Evolutionary conservation across 805 yeast genomes (phyloP).

Genomic region (Kuraishia hungarica): DNA sequence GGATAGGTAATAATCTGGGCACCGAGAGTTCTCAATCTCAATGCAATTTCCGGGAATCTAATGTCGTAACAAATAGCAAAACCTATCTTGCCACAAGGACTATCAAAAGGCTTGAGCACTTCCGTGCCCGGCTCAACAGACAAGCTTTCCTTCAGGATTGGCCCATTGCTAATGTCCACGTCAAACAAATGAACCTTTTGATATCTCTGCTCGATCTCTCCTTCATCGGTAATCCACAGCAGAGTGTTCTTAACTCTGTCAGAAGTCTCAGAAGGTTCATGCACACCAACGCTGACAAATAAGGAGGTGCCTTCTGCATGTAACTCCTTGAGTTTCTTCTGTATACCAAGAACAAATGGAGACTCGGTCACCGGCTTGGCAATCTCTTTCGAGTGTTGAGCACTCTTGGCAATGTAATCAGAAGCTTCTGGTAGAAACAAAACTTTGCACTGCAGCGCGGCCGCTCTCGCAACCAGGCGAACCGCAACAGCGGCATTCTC

Average conservation of each 20-base stretch:
- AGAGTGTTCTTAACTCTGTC: conserved; percentile 61
- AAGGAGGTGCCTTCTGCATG: conserved; percentile 31
- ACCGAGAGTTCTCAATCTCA: conserved; percentile 54
- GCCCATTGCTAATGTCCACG: conserved; percentile 76
- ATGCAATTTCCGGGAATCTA: conserved; percentile 75
- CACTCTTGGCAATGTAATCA: conserved; percentile 72
- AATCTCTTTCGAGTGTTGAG: conserved; percentile 54
- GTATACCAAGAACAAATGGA: conserved; percentile 34
- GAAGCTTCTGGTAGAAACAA: conserved; percentile 91
- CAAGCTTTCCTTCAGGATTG: conserved; percentile 66
- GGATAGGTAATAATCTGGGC: conserved; percentile 79
- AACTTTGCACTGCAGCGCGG: conserved; percentile 49
- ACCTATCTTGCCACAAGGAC: conserved; percentile 61
- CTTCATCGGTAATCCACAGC: conserved; percentile 59
- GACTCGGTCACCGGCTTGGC: conserved; percentile 37
- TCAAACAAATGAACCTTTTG: conserved; percentile 88
- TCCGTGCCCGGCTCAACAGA: conserved; percentile 73
- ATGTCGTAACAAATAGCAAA: conserved; percentile 79
- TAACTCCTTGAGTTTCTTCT: conserved; percentile 33
- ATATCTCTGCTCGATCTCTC: conserved; percentile 60
- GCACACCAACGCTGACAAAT: conserved; percentile 80
- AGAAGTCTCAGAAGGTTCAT: conserved; percentile 53
- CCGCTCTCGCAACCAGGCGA: conserved; percentile 55
- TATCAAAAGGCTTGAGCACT: conserved; percentile 43
- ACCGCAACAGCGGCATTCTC: conserved; percentile 55